These are phyloP conservation scores for Aspergillus aculeatinus DNA, from an alignment of 2,329 filamentous ascomycete genomes.

Conservation along the genomic window DNA sequence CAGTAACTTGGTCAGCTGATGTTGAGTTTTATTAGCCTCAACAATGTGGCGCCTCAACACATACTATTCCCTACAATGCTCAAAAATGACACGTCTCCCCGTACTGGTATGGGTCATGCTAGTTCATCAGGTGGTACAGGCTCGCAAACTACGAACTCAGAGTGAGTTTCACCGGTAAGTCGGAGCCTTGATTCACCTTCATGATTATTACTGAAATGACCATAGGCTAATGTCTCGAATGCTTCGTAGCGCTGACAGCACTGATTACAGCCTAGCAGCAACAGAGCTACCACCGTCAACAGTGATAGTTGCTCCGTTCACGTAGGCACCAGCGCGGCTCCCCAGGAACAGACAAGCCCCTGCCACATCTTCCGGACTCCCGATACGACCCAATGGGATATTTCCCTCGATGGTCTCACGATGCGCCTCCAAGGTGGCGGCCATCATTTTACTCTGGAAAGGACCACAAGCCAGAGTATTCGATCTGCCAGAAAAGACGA, in stretches of 20 bases:
- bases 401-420: constrained; percentile 52
- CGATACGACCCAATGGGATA: constrained; percentile 67
- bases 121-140: no score
- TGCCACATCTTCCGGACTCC: constrained; percentile 66
- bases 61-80: background rate
- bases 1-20: background rate
- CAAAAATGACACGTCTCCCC: background rate
- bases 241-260: background rate
- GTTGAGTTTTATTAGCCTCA: background rate
- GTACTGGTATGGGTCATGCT: no score
- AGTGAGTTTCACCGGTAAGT: no score
- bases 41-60: background rate
- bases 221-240: background rate
- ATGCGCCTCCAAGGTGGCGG: constrained; percentile 52
- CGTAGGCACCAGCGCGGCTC: constrained; percentile 64
- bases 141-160: no score
- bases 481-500: constrained; percentile 37
- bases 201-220: background rate
- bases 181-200: background rate
- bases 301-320: constrained; percentile 65
- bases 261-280: constrained; percentile 40
- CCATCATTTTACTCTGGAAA: constrained; percentile 56
- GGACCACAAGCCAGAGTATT: constrained; percentile 73
- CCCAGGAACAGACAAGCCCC: constrained; percentile 69
- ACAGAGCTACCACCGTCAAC: constrained; percentile 58